Evolutionary conservation across 441 rosid species (phyloP), one percentile per base, ranked within the genome.

Genomic region (Pelargonium fulgidum): DNA sequence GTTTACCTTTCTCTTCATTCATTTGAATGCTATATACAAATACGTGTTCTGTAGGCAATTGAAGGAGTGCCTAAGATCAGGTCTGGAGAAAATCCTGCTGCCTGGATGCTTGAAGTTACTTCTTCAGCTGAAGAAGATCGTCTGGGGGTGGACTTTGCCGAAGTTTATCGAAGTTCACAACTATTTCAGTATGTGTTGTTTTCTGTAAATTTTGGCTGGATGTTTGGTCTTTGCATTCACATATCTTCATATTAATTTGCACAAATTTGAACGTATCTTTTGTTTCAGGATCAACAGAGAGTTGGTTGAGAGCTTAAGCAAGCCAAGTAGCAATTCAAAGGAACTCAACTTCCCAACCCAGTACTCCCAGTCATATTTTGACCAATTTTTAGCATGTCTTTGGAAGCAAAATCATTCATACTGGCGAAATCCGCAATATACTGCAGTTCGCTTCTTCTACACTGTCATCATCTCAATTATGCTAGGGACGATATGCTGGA

Each of bases 51-150:
- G 29, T 52, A 92, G 96, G 87, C 68, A 67, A 73, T 91, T 39
- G 77, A 80, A 70, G 93, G 90, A 73, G 83, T 85, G 9, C 64
- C 76, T 44, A 87, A 84, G 75, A 90, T 89, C 61, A 90, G 81
- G 78, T 88, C 87, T 22, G 96, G 96, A 3, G 83, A 86, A 63
- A 89, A 90, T 69, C 96, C 97, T 9, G 97, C 98, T 70, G 86
- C 93, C 13, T 87, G 98, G 98, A 90, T 92, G 96, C 75, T 89
- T 54, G 97, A 92, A 76, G 89, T 86, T 50, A 86, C 90, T 3
- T 24, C 77, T 3, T 62, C 82, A 33, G 80, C 85, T 12, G 91
- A 90, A 73, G 97, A 90, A 76, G 50, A 71, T 12, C 77, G 82
- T 71, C 64, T 87, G 62, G 87, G 87, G 13, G 72, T 86, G 29